Evolutionary conservation across 257 asterid species (phyloP).

Genomic region (Nicotiana tabacum): DNA sequence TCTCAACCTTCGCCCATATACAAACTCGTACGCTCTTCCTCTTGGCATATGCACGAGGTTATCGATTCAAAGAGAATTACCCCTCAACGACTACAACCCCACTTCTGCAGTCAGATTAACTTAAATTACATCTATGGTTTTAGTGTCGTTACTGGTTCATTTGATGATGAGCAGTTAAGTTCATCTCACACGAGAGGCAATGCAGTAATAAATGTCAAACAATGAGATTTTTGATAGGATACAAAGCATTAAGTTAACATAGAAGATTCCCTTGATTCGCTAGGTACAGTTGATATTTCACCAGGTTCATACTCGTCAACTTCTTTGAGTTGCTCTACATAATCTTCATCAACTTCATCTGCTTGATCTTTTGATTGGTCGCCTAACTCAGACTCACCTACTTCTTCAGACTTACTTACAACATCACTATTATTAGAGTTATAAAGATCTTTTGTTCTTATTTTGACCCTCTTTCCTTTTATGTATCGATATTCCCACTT

Average conservation of each 20-base stretch:
- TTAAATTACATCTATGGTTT: not conserved
- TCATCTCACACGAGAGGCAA: not conserved
- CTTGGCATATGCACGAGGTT: not conserved
- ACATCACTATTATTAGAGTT: conserved; percentile 8
- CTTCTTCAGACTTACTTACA: conserved; percentile 18
- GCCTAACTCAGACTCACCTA: conserved; percentile 19
- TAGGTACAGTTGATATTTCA: conserved; percentile 8
- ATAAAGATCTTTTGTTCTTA: conserved; percentile 36
- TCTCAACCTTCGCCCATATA: not conserved
- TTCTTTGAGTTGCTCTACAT: conserved; percentile 12
- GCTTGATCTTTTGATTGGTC: conserved; percentile 24
- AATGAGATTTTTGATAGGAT: not conserved
- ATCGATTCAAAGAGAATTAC: not conserved
- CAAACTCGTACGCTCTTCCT: not conserved
- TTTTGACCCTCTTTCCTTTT: conserved; percentile 73
- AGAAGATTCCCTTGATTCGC: conserved; percentile 12
- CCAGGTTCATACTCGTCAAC: conserved; percentile 6
- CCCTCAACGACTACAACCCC: not conserved
- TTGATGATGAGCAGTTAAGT: not conserved
- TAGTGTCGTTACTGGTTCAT: not conserved
- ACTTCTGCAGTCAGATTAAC: not conserved
- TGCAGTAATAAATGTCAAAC: not conserved
- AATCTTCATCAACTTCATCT: conserved; percentile 15
- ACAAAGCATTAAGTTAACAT: not conserved
- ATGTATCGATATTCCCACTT: conserved; percentile 75